A percentile compares a stretch with the other conserved stretches of the same genome.
Conservation (phyloP, 805 yeast species). For the Yamadazyma ubonensis region DNA sequence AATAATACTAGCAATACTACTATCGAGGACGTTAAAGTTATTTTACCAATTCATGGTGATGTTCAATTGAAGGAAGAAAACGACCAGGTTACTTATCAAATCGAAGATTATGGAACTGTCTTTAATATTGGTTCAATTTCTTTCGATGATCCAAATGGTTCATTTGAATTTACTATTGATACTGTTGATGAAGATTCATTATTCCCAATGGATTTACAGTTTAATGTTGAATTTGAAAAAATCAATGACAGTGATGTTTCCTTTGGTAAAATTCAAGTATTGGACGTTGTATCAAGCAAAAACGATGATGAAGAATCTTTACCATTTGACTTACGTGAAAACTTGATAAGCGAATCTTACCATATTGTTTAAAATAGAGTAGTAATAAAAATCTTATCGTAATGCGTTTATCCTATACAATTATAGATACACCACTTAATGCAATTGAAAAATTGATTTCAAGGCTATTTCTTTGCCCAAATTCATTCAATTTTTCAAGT, state of each 20-base stretch:
- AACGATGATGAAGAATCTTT: slow-evolving; percentile 54
- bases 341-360: slow-evolving; percentile 58
- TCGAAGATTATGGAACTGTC: slow-evolving; percentile 66
- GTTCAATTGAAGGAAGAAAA: slow-evolving; percentile 51
- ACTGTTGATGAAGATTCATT: slow-evolving; percentile 76
- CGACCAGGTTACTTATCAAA: slow-evolving; percentile 48
- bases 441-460: slow-evolving; percentile 52
- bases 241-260: slow-evolving; percentile 43
- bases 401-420: slow-evolving; percentile 12
- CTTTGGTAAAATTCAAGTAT: slow-evolving; percentile 65
- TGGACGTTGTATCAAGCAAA: slow-evolving; percentile 46
- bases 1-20: slow-evolving; percentile 13
- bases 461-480: slow-evolving; percentile 36
- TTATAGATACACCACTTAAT: slow-evolving; percentile 51
- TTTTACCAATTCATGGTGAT: slow-evolving; percentile 67
- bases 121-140: slow-evolving; percentile 60
- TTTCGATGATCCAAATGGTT: slow-evolving; percentile 56
- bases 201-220: slow-evolving; percentile 82
- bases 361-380: slow-evolving; percentile 40
- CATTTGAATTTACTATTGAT: slow-evolving; percentile 75
- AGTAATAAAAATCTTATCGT: too few relatives aligned
- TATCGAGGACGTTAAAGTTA: slow-evolving; percentile 51
- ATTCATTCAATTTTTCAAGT: slow-evolving; percentile 45
- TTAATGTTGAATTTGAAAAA: slow-evolving; percentile 48
- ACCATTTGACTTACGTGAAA: slow-evolving; percentile 67